phyloP scores from a whole-genome alignment of 169 alveolate genomes.

The Eimeria acervulina region DNA sequence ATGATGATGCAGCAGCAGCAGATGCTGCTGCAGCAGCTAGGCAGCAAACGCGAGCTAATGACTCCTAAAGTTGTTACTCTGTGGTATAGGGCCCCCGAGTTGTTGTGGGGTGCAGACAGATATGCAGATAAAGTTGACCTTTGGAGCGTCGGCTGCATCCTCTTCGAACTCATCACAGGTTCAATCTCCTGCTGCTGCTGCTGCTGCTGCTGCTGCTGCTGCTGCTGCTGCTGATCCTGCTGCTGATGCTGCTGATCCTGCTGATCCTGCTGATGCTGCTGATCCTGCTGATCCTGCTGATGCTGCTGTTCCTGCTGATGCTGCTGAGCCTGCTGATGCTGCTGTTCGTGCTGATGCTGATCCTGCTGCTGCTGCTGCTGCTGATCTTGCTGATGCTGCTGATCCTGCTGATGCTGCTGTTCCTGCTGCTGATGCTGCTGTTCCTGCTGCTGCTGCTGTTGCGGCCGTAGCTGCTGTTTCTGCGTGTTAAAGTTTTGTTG shows the following conservation, averaged over 20 bases:
- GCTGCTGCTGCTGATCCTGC: too few species aligned
- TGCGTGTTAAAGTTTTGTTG: neutral
- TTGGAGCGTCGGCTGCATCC: conserved; percentile 95
- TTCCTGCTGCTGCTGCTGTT: neutral
- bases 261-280: too few species aligned
- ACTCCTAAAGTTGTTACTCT: conserved; percentile 95
- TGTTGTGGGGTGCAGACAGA: conserved; percentile 94
- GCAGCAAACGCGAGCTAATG: conserved; percentile 88
- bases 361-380: conserved; percentile 21
- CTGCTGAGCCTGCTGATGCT: neutral
- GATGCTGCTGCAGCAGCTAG: neutral
- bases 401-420: neutral
- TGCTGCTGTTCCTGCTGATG: too few species aligned
- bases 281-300: too few species aligned
- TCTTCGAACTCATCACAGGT: conserved; percentile 69
- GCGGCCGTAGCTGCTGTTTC: neutral
- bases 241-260: too few species aligned
- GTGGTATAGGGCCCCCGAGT: conserved; percentile 98
- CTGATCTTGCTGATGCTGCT: neutral
- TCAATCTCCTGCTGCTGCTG: conserved; percentile 12
- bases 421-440: neutral
- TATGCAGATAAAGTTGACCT: conserved; percentile 96
- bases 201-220: too few species aligned
- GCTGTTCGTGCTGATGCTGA: too few species aligned
- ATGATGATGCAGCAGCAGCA: neutral